These are phyloP conservation scores for Funneliformis geosporum DNA, from an alignment of 192 early-diverging fungal species.

Conservation along the genomic window DNA sequence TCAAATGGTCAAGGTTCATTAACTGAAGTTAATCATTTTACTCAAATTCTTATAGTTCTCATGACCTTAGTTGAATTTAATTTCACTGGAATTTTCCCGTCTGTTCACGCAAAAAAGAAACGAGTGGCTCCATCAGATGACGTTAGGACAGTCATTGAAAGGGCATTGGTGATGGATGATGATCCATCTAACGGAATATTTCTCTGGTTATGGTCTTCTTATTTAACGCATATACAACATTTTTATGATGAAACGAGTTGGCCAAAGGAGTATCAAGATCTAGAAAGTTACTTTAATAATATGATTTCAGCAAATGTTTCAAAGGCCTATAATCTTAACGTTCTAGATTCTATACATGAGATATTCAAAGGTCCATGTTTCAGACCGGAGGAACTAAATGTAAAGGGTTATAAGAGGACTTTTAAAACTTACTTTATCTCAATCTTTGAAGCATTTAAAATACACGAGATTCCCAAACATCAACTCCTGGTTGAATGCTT, in stretches of 20 bases:
- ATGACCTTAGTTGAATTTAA: slow-evolving; percentile 12
- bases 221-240: slow-evolving; percentile 6
- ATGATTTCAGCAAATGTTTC: background rate
- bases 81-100: background rate
- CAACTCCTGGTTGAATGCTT: slow-evolving; percentile 9
- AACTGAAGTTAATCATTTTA: slow-evolving; percentile 8
- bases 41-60: slow-evolving; percentile 5
- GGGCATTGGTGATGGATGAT: background rate
- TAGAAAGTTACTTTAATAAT: slow-evolving; percentile 4
- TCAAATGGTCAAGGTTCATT: background rate
- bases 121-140: slow-evolving; percentile 2
- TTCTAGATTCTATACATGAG: background rate
- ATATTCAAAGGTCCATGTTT: slow-evolving; percentile 22
- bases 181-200: slow-evolving; percentile 22
- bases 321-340: background rate
- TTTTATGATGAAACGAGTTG: slow-evolving; percentile 6
- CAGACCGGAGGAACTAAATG: background rate
- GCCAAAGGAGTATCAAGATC: slow-evolving; percentile 8
- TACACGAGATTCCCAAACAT: slow-evolving; percentile 8
- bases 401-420: slow-evolving; percentile 2
- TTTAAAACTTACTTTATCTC: slow-evolving; percentile 15
- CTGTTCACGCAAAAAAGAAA: background rate
- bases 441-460: slow-evolving; percentile 12
- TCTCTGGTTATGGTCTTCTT: slow-evolving; percentile 21
- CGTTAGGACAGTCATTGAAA: background rate